Percentiles rank a stretch among this genome's conserved stretches.
Conservation (phyloP, 495 filamentous ascomycete genomes). For the Penicillium paradoxum region DNA sequence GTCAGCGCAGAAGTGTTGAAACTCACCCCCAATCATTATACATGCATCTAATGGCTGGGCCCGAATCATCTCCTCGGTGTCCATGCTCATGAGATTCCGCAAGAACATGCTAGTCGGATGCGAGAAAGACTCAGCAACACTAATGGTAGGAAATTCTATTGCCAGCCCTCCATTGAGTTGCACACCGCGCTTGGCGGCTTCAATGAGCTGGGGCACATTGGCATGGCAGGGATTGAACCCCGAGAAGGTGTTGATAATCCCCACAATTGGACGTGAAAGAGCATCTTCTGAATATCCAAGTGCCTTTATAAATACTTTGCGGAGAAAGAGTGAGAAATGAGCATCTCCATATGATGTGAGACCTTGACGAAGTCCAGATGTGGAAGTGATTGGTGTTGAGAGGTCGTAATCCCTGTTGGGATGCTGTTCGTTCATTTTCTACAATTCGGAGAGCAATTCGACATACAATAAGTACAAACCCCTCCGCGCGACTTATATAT, state of each 20-base stretch:
- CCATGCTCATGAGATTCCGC: conserved; percentile 66
- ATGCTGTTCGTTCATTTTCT: not conserved
- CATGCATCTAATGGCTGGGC: conserved; percentile 62
- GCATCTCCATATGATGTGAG: conserved; percentile 64
- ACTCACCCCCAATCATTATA: conserved; percentile 58
- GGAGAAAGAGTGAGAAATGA: conserved; percentile 64
- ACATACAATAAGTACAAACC: no score
- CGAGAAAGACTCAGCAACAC: conserved; percentile 58
- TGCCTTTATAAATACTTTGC: conserved; percentile 68
- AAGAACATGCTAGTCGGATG: conserved; percentile 65
- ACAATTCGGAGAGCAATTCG: not conserved
- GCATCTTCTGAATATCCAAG: conserved; percentile 64
- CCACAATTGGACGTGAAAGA: conserved; percentile 59
- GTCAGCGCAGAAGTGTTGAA: not conserved
- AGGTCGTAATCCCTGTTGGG: conserved; percentile 51
- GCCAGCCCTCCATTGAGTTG: conserved; percentile 57
- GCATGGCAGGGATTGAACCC: conserved; percentile 66
- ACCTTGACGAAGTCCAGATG: conserved; percentile 52
- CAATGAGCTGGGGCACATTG: conserved; percentile 62
- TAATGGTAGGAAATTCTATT: conserved; percentile 64
- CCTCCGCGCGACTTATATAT: no score
- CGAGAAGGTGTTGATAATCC: conserved; percentile 62
- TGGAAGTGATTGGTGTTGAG: conserved; percentile 39
- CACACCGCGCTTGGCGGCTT: conserved; percentile 59
- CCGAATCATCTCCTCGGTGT: conserved; percentile 66